Evolutionary conservation across 257 asterid species (phyloP), one percentile per base, ranked within the genome.

Genomic region (Schizonepeta tenuifolia): DNA sequence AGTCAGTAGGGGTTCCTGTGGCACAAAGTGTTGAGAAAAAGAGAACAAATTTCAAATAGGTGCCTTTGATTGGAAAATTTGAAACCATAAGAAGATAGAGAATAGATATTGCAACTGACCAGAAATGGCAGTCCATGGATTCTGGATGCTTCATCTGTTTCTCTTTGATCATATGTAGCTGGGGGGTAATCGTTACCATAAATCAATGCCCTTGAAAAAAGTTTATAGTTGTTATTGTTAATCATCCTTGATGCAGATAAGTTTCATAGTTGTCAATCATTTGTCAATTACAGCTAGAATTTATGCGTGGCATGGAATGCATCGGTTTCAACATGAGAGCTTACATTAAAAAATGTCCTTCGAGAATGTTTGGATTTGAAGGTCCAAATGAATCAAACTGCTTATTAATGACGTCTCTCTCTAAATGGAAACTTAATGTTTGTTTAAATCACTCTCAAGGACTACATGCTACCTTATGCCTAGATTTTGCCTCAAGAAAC

Each of bases 1-100:
- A 92, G 61, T 92, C 98, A 51, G 96, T 96, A 6, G 96, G 97
- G 73, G 92, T 84, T 76, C 95, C 97, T 91, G 84, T 64, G 75
- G 63, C 70, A 31, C 36, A 31, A 31, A 31, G 36, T 5, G 36
- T 31, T 5, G 36, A 31, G 7, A 31, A 31, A 31, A 31, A 4
- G 6, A 31, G 7, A 31, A 0, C 36, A 31, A 31, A 31, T 4
- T 31, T 4, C 36, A 31, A 5, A 5, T 31, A 31, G 36, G 2
- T 24, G 26, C 26, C n/a, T 24, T 24, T 24, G 26, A 24, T 24
- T 24, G 26, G 26, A 24, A 24, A 24, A 24, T 24, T 24, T 24
- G 26, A 24, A 24, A 24, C 26, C 26, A 24, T 24, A 24, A 2
- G 26, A 24, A 24, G 26, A 24, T 24, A 24, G 26, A 24, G 26